Base-by-base conservation (phyloP, 73 alveolate genomes). In the Breviolum minutum region DNA sequence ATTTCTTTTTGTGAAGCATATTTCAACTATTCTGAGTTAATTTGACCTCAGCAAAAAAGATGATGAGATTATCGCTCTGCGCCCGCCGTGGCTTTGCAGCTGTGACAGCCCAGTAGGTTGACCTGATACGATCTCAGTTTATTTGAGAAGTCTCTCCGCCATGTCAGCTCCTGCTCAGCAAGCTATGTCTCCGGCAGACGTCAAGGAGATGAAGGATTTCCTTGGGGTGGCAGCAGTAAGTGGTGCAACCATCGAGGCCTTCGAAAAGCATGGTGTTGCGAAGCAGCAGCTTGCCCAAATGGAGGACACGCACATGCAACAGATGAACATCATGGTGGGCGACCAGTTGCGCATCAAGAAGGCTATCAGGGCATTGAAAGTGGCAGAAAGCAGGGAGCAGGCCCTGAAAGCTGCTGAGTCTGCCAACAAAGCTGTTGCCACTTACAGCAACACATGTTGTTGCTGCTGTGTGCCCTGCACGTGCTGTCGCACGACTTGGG, bases 221-320 rank as follows among this genome's bases (percentile, higher is more conserved):
- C n/a, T 70, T 24, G n/a, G 13, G 30, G 20, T 27, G 30, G 81
- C n/a, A 27, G 81, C 81, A 24, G 20, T 70, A 24, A 70, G 30
- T 10, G n/a, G 81, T 12, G 81, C 81, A 24, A 70, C 81, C 81
- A 70, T 70, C 20, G 81, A 70, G 81, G 81, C 81, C n/a, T 2
- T 70, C 81, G 81, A 70, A 27, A 70, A 70, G 81, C 81, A 70
- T 27, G 81, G 30, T 27, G 5, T 70, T 27, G 81, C 11, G 30
- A 70, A 70, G 81, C 20, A 70, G 30, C 81, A 70, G 81, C 81
- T 2, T 24, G 81, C 81, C 81, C 2, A 70, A 24, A 24, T 6
- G 81, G 81, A 70, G n/a, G 81, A 70, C 81, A 70, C 81, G 81
- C 81, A 70, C 81, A 24, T 70, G 81, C 20, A 70, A 12, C 81